A percentile compares a stretch with the other conserved stretches of the same genome.
Evolutionary conservation across 306 rosid genomes (phyloP).

Genomic region (Aeschynomene evenia): DNA sequence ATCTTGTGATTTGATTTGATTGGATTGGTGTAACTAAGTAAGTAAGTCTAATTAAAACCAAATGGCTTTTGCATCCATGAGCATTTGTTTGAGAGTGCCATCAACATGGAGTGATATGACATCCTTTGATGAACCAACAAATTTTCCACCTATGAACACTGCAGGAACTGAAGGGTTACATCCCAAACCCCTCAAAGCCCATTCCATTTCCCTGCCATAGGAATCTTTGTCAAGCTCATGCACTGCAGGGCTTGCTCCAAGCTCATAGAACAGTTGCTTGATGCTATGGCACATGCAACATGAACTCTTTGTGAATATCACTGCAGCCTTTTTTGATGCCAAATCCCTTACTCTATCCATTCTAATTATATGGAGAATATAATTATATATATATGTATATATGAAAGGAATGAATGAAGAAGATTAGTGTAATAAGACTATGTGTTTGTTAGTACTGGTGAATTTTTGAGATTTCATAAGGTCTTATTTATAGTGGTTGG

Average conservation of each 20-base stretch:
- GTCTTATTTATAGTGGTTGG: conserved; percentile 70
- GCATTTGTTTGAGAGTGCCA: conserved; percentile 89
- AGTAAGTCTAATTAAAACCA: conserved; percentile 61
- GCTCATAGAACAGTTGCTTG: conserved; percentile 82
- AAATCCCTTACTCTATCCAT: conserved; percentile 85
- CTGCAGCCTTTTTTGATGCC: conserved; percentile 95
- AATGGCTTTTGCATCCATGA: conserved; percentile 88
- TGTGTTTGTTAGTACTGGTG: conserved; percentile 45
- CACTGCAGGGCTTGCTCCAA: conserved; percentile 93
- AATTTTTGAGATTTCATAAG: conserved; percentile 38
- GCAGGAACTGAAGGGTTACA: conserved; percentile 95
- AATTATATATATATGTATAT: no score
- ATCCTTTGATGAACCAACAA: conserved; percentile 86
- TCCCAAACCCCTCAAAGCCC: conserved; percentile 73
- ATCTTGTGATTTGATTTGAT: no score
- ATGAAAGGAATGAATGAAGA: background rate
- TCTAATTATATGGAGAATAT: no score
- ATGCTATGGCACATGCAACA: conserved; percentile 96
- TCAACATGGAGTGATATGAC: conserved; percentile 90
- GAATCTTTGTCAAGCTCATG: conserved; percentile 81
- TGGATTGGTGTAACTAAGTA: background rate
- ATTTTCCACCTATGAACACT: conserved; percentile 87
- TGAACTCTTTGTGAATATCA: conserved; percentile 92
- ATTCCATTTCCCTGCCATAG: conserved; percentile 84
- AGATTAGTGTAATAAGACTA: conserved; percentile 29